phyloP scores from a whole-genome alignment of 768 basidiomycete species.

The Amanita fuliginea region DNA sequence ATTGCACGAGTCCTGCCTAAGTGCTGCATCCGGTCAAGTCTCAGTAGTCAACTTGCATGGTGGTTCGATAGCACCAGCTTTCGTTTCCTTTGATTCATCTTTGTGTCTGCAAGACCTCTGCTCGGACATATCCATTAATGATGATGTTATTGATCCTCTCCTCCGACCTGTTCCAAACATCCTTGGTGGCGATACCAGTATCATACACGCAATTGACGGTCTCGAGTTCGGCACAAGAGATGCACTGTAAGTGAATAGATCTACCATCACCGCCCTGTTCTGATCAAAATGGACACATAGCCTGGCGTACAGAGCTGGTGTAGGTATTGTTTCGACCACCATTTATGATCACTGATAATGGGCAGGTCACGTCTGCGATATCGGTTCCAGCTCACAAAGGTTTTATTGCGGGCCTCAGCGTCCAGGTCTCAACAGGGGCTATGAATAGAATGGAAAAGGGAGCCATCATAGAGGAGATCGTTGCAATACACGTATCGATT shows the following conservation, averaged over 20 bases:
- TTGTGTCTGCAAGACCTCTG: conserved; percentile 64
- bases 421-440: conserved; percentile 51
- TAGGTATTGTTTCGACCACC: conserved; percentile 17
- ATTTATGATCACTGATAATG: background rate
- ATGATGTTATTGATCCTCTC: conserved; percentile 52
- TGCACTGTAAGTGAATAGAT: conserved; percentile 43
- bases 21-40: conserved; percentile 11
- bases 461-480: conserved; percentile 52
- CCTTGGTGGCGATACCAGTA: conserved; percentile 34
- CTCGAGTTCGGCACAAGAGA: conserved; percentile 59
- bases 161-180: conserved; percentile 32
- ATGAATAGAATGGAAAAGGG: conserved; percentile 46
- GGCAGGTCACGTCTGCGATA: conserved; percentile 46
- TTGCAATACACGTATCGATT: conserved; percentile 59
- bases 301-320: conserved; percentile 59
- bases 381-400: conserved; percentile 43
- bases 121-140: conserved; percentile 56
- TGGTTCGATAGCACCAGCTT: conserved; percentile 53
- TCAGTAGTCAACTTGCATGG: conserved; percentile 54
- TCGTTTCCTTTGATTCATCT: conserved; percentile 61
- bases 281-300: conserved; percentile 20
- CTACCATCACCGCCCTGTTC: background rate
- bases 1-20: conserved; percentile 13
- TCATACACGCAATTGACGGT: conserved; percentile 67
- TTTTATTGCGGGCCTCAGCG: conserved; percentile 55